phyloP scores from a whole-genome alignment of 805 yeast genomes.

The Hanseniaspora osmophila region DNA sequence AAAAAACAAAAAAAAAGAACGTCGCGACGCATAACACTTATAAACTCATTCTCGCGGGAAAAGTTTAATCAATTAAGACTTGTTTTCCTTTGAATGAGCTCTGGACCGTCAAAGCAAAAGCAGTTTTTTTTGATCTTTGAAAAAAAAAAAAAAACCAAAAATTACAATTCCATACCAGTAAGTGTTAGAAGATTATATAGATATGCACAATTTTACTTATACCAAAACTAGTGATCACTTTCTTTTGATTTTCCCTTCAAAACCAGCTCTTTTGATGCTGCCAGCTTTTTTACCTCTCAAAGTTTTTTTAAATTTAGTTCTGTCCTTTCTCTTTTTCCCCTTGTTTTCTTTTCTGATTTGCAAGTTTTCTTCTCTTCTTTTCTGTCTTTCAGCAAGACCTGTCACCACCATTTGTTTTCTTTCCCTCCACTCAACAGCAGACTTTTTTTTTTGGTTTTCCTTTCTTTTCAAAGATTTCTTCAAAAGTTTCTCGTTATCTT shows the following conservation, averaged over 20 bases:
- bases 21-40: no score
- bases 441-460: constrained; percentile 69
- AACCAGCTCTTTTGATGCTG: constrained; percentile 55
- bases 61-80: no score
- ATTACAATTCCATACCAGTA: no score
- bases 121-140: no score
- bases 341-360: constrained; percentile 74
- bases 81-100: no score
- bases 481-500: constrained; percentile 79
- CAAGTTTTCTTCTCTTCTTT: constrained; percentile 86
- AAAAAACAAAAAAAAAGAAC: no score
- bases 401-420: constrained; percentile 69
- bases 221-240: not conserved
- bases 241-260: constrained; percentile 55
- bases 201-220: no score
- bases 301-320: constrained; percentile 38
- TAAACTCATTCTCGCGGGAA: no score
- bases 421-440: constrained; percentile 86
- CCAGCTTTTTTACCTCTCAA: constrained; percentile 7
- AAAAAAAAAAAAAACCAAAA: no score
- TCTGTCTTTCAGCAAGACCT: constrained; percentile 57
- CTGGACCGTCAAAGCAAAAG: no score
- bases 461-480: constrained; percentile 76
- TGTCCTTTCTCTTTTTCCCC: constrained; percentile 65
- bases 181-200: no score